Percentiles rank a stretch among this genome's conserved stretches.
phyloP scores from a whole-genome alignment of 192 early-diverging fungal genomes.

The Phlyctochytrium arcticum region DNA sequence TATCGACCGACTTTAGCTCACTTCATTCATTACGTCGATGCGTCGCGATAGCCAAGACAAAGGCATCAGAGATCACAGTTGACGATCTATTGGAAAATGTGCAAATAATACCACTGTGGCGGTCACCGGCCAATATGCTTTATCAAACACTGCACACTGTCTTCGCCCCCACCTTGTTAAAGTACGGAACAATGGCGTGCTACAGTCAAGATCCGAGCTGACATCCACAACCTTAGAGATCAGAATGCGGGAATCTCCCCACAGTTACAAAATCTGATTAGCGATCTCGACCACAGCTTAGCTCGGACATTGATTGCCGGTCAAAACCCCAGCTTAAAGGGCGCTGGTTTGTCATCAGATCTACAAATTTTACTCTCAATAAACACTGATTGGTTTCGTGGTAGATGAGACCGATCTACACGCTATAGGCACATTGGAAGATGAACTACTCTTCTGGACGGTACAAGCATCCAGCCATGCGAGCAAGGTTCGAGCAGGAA shows the following conservation, averaged over 20 bases:
- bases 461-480: constrained; percentile 3
- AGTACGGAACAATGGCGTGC: constrained; percentile 12
- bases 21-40: neutral
- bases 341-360: no score
- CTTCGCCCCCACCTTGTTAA: constrained; percentile 36
- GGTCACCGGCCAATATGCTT: constrained; percentile 19
- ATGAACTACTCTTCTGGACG: constrained; percentile 30
- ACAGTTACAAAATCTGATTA: constrained; percentile 29
- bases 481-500: neutral
- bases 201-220: no score
- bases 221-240: no score
- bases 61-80: constrained; percentile 1
- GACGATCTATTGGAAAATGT: constrained; percentile 11
- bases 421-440: constrained; percentile 19
- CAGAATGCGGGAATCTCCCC: constrained; percentile 12
- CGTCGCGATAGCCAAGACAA: constrained; percentile 13
- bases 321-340: no score
- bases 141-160: constrained; percentile 34
- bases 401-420: constrained; percentile 18
- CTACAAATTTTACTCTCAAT: no score
- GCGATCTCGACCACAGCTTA: constrained; percentile 33
- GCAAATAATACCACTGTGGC: constrained; percentile 13
- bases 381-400: no score
- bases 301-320: neutral
- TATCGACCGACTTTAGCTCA: neutral